A percentile compares a stretch with the other conserved stretches of the same genome.
Evolutionary conservation across 1,139 yeast genomes (phyloP).

Genomic region (Nadsonia starkeyi-henricii): DNA sequence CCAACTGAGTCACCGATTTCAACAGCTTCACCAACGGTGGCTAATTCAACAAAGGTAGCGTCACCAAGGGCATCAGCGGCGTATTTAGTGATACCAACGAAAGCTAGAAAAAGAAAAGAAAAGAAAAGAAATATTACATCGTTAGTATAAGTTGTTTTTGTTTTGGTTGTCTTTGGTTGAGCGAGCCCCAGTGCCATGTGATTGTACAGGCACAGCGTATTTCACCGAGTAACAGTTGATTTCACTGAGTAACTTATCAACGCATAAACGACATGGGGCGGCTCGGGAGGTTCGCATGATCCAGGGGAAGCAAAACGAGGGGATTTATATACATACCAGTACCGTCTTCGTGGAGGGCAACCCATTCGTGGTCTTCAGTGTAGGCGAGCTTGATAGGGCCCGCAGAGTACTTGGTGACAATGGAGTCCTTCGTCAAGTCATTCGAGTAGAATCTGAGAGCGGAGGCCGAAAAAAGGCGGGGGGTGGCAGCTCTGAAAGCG

Average conservation of each 20-base stretch:
- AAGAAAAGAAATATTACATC: neutral
- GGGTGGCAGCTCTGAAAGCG: conserved; percentile 7
- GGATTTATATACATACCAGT: conserved; percentile 22
- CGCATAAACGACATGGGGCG: neutral
- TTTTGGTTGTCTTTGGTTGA: too few species aligned
- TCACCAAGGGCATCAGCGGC: conserved; percentile 98
- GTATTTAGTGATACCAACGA: conserved; percentile 83
- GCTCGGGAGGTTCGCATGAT: neutral
- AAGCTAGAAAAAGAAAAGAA: conserved; percentile 26
- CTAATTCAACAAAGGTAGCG: conserved; percentile 86
- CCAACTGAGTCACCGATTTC: conserved; percentile 76
- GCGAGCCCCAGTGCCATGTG: too few species aligned
- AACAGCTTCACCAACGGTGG: conserved; percentile 55
- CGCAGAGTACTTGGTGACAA: conserved; percentile 37
- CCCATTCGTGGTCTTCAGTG: conserved; percentile 93
- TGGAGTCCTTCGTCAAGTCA: conserved; percentile 37
- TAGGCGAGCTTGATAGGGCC: conserved; percentile 36
- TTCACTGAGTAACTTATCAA: too few species aligned
- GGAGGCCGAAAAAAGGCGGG: conserved; percentile 5
- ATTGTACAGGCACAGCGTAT: too few species aligned
- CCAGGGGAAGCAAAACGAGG: neutral
- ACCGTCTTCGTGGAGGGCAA: conserved; percentile 73
- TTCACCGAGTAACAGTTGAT: too few species aligned
- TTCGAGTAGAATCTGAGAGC: conserved; percentile 21
- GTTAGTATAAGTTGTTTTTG: neutral